phyloP scores from a whole-genome alignment of 805 yeast species.

The Deakozyma indianensis region DNA sequence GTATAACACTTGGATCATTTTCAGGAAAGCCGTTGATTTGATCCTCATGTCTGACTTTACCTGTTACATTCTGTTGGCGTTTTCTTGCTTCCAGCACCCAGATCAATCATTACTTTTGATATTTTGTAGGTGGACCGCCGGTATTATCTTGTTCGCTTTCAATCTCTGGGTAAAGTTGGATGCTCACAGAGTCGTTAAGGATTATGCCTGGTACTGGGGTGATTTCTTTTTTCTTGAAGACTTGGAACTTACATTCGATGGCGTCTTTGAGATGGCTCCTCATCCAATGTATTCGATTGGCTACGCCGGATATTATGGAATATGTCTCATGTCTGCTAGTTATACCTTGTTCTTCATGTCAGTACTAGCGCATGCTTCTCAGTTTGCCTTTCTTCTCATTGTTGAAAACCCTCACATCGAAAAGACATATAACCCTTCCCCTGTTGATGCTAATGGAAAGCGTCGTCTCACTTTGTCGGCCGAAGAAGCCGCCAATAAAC shows the following conservation, averaged over 20 bases:
- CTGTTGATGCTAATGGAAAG: slow-evolving; percentile 8
- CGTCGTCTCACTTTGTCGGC: slow-evolving; percentile 1
- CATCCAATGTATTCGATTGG: slow-evolving; percentile 91
- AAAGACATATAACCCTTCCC: slow-evolving; percentile 36
- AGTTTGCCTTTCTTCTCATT: slow-evolving; percentile 55
- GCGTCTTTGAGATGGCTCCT: slow-evolving; percentile 79
- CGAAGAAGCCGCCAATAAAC: neutral
- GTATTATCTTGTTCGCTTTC: slow-evolving; percentile 49
- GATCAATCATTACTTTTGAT: slow-evolving; percentile 31
- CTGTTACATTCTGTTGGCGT: slow-evolving; percentile 53
- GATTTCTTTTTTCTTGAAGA: slow-evolving; percentile 75
- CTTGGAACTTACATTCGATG: slow-evolving; percentile 63
- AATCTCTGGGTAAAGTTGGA: slow-evolving; percentile 77
- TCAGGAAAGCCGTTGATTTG: slow-evolving; percentile 66
- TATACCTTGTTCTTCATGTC: slow-evolving; percentile 58
- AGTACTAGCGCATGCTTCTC: slow-evolving; percentile 59
- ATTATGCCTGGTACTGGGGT: slow-evolving; percentile 93
- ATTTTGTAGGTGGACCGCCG: slow-evolving; percentile 39
- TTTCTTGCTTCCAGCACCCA: slow-evolving; percentile 23
- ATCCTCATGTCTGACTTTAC: slow-evolving; percentile 76
- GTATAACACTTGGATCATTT: slow-evolving; percentile 70
- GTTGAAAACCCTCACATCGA: slow-evolving; percentile 84
- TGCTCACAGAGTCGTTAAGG: slow-evolving; percentile 79
- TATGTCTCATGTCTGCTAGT: slow-evolving; percentile 62
- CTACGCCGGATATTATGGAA: slow-evolving; percentile 75